Evolutionary conservation across 2,329 filamentous ascomycete genomes (phyloP).

Genomic region (Penicillium decumbens): DNA sequence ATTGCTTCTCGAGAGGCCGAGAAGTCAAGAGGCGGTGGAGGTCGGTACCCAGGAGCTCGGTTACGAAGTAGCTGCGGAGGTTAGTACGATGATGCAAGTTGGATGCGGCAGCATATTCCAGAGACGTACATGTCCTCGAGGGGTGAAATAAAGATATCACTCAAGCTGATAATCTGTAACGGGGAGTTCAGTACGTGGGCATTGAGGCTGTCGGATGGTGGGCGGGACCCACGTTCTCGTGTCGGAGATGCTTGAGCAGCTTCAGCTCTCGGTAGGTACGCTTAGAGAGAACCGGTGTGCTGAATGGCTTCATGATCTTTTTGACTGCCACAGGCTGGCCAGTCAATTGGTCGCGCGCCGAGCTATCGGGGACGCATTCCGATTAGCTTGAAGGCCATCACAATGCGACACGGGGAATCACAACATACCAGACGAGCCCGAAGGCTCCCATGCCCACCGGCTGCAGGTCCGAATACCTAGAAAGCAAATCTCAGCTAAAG

Average conservation of each 20-base stretch:
- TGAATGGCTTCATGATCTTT: slow-evolving; percentile 99
- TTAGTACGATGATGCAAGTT: background rate
- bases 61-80: slow-evolving; percentile 80
- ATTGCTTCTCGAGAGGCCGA: slow-evolving; percentile 94
- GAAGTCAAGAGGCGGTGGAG: slow-evolving; percentile 93
- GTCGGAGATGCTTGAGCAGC: slow-evolving; percentile 89
- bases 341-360: slow-evolving; percentile 95
- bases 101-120: background rate
- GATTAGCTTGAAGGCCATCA: slow-evolving; percentile 13
- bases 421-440: slow-evolving; percentile 84
- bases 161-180: slow-evolving; percentile 84
- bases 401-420: slow-evolving; percentile 13
- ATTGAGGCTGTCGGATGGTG: background rate
- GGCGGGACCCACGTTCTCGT: slow-evolving; percentile 73
- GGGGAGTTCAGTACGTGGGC: slow-evolving; percentile 13
- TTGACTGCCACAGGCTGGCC: slow-evolving; percentile 96
- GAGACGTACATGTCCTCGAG: slow-evolving; percentile 87
- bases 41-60: slow-evolving; percentile 93
- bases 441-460: slow-evolving; percentile 99
- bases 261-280: slow-evolving; percentile 97
- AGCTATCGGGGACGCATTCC: slow-evolving; percentile 53
- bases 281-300: slow-evolving; percentile 96
- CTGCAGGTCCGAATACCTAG: slow-evolving; percentile 93
- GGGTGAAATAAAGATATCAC: slow-evolving; percentile 99
- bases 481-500: slow-evolving; percentile 4